Conservation (phyloP, 768 basidiomycete species). For the Phanerodontia chrysosporium region DNA sequence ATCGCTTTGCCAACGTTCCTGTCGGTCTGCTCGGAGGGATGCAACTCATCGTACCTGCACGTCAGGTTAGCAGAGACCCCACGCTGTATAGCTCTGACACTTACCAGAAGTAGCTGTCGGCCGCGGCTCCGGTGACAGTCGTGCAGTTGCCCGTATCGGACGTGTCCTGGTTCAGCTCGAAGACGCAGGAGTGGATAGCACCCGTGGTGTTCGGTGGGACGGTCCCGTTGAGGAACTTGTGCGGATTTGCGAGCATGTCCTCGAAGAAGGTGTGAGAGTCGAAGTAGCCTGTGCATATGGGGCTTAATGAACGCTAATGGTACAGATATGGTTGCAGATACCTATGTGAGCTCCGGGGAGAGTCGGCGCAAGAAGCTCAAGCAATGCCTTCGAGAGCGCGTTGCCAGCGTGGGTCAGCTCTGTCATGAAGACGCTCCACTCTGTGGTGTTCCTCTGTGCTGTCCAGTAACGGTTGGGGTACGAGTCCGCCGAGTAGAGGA, state of each 20-base stretch:
- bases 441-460: constrained; percentile 28
- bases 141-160: constrained; percentile 28
- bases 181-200: constrained; percentile 43
- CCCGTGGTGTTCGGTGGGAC: constrained; percentile 56
- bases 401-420: constrained; percentile 30
- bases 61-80: neutral
- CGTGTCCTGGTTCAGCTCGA: constrained; percentile 27
- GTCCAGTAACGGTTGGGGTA: constrained; percentile 33
- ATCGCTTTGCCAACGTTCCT: constrained; percentile 54
- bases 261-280: constrained; percentile 56
- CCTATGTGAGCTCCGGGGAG: constrained; percentile 51
- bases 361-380: constrained; percentile 20
- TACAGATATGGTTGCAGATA: constrained; percentile 22
- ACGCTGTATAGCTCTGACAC: neutral
- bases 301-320: neutral
- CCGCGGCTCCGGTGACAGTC: constrained; percentile 35
- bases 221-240: constrained; percentile 55
- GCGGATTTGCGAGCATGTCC: constrained; percentile 51
- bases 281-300: constrained; percentile 41
- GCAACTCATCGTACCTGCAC: constrained; percentile 49
- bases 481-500: constrained; percentile 28
- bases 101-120: constrained; percentile 59
- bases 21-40: constrained; percentile 56
- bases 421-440: constrained; percentile 30
- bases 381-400: constrained; percentile 22